Base-by-base conservation (phyloP, 139 green algal species). In the Chlorella sp. region DNA sequence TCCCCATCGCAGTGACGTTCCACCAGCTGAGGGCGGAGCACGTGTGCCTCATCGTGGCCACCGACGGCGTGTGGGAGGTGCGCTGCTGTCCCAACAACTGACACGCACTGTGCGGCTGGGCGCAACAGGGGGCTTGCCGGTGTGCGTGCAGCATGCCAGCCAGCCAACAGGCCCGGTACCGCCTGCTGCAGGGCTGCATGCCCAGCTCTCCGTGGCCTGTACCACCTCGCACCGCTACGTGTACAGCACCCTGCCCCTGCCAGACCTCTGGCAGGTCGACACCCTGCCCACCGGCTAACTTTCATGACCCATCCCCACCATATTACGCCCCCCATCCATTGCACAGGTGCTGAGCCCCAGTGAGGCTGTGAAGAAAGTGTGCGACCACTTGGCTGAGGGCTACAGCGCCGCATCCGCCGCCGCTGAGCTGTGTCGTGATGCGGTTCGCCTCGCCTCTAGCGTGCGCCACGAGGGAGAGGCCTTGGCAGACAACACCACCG, bases 21-120 rank as follows among this genome's bases (percentile, higher is more conserved):
- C 41, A 87, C 32, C 28, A 75, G 46, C 41, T 94, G 36, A 32
- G 60, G 26, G 73, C 64, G 0, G 43, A 87, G 7, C 82, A 94
- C 69, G 86, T 89, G 28, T 95, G 92, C 84, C 70, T 95, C 77
- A 87, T 95, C 40, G 44, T 92, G 17, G 92, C 93, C 7, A 91
- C 88, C 0, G 93, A 95, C 54, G 92, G 92, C 14, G 85, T 95
- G 30, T 95, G 92, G 92, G 92, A 95, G 58, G 88, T 90, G 32
- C 40, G 74, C 46, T 19, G 46, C 8, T 11, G n/a, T n/a, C n/a
- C n/a, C n/a, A n/a, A n/a, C n/a, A n/a, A n/a, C n/a, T n/a, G n/a
- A n/a, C n/a, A n/a, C n/a, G n/a, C n/a, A n/a, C n/a, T n/a, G n/a
- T n/a, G n/a, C n/a, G n/a, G n/a, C n/a, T n/a, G n/a, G n/a, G n/a